Conservation (phyloP, 2,329 filamentous ascomycete genomes). For the Aspergillus sergii region DNA sequence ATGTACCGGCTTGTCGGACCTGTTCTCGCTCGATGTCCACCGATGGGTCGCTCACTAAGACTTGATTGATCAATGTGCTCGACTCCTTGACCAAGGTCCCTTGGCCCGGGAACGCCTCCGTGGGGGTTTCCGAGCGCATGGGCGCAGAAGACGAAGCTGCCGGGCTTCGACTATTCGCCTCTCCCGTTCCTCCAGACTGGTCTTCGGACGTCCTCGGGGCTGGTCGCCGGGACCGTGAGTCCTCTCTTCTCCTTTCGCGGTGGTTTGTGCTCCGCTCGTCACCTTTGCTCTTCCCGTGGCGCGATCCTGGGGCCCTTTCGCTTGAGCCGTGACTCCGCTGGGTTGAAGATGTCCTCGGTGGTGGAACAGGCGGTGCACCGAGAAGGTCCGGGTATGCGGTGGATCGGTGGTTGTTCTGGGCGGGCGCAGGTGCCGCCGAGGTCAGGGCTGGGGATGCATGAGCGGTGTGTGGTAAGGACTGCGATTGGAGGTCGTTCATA, state of each 20-base stretch:
- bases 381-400: conserved; percentile 52
- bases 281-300: conserved; percentile 41
- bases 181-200: conserved; percentile 45
- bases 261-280: conserved; percentile 45
- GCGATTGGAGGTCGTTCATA: conserved; percentile 50
- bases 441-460: conserved; percentile 47
- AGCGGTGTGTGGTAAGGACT: conserved; percentile 44
- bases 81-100: conserved; percentile 71
- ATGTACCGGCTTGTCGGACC: conserved; percentile 67
- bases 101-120: conserved; percentile 59
- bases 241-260: conserved; percentile 45
- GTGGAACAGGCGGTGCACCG: conserved; percentile 68
- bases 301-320: conserved; percentile 44
- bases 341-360: conserved; percentile 79
- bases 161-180: conserved; percentile 43
- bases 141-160: conserved; percentile 33
- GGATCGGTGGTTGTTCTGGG: conserved; percentile 35
- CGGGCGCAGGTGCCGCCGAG: conserved; percentile 29
- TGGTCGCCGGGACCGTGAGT: conserved; percentile 49
- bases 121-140: conserved; percentile 43
- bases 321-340: conserved; percentile 52
- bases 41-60: conserved; percentile 74
- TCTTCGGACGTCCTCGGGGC: conserved; percentile 51
- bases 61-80: conserved; percentile 75
- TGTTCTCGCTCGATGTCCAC: conserved; percentile 72